Evolutionary conservation across 306 rosid genomes (phyloP).

Genomic region (Quercus alba): DNA sequence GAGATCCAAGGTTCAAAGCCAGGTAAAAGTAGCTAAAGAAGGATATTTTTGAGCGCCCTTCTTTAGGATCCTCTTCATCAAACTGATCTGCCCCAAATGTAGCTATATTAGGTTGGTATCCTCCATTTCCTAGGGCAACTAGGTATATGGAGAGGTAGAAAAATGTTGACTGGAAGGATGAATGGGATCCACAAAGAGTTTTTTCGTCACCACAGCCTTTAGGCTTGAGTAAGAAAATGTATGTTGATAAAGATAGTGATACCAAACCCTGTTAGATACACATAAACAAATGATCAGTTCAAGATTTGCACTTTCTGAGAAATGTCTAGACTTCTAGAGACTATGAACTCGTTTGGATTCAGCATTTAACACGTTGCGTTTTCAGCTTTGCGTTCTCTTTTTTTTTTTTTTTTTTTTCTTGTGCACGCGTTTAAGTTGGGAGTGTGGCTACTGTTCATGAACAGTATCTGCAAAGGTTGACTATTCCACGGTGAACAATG

Average conservation of each 20-base stretch:
- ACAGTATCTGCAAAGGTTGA: too few species aligned
- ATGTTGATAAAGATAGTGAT: constrained; percentile 51
- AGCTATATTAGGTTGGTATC: constrained; percentile 76
- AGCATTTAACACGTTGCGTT: too few species aligned
- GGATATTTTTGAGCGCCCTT: constrained; percentile 58
- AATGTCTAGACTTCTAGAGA: too few species aligned
- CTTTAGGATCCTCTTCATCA: constrained; percentile 62
- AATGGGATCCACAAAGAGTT: constrained; percentile 47
- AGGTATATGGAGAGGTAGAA: constrained; percentile 66
- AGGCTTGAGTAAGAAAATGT: constrained; percentile 55
- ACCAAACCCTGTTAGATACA: constrained; percentile 51
- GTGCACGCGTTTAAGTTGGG: too few species aligned
- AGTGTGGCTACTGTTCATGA: too few species aligned
- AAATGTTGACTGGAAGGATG: constrained; percentile 28
- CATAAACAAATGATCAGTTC: neutral
- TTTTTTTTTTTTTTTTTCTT: too few species aligned
- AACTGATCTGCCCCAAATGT: constrained; percentile 91
- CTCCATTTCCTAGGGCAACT: constrained; percentile 79
- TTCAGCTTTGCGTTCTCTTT: too few species aligned
- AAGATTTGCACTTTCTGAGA: too few species aligned
- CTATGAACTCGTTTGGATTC: too few species aligned
- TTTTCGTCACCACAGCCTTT: constrained; percentile 62
- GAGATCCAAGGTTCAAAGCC: constrained; percentile 76
- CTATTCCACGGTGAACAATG: too few species aligned
- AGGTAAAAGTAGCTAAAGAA: constrained; percentile 85